Percentiles rank a stretch among this genome's conserved stretches.
phyloP scores from a whole-genome alignment of 768 basidiomycete genomes.

The Hygrocybe coccinea region DNA sequence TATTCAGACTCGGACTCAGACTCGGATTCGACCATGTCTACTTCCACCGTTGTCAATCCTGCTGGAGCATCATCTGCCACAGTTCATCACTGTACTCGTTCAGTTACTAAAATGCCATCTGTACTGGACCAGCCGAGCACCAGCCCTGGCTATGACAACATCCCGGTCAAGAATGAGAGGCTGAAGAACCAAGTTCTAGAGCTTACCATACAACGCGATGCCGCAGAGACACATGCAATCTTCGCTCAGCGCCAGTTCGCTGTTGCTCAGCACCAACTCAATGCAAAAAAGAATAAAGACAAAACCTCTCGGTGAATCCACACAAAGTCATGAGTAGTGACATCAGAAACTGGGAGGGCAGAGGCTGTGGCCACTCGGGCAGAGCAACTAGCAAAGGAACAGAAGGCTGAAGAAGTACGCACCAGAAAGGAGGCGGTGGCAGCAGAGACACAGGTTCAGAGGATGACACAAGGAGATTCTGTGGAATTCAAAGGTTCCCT shows the following conservation, averaged over 20 bases:
- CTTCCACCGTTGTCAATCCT: too few relatives aligned
- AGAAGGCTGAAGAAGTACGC: conserved; percentile 6
- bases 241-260: neutral
- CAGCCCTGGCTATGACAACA: neutral
- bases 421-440: conserved; percentile 4
- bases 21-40: too few relatives aligned
- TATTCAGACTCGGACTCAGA: too few relatives aligned
- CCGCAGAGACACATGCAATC: neutral
- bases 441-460: neutral
- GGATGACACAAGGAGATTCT: neutral
- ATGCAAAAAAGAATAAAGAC: neutral
- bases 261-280: conserved; percentile 1
- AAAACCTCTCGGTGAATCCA: neutral
- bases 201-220: neutral
- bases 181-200: neutral
- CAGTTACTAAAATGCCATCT: too few relatives aligned
- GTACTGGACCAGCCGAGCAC: neutral
- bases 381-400: conserved; percentile 4
- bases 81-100: too few relatives aligned
- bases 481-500: conserved; percentile 9
- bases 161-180: neutral
- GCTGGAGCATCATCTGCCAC: neutral
- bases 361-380: neutral
- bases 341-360: neutral
- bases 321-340: neutral